Evolutionary conservation across 2,329 filamentous ascomycete species (phyloP).

Genomic region (Claviceps maximensis): DNA sequence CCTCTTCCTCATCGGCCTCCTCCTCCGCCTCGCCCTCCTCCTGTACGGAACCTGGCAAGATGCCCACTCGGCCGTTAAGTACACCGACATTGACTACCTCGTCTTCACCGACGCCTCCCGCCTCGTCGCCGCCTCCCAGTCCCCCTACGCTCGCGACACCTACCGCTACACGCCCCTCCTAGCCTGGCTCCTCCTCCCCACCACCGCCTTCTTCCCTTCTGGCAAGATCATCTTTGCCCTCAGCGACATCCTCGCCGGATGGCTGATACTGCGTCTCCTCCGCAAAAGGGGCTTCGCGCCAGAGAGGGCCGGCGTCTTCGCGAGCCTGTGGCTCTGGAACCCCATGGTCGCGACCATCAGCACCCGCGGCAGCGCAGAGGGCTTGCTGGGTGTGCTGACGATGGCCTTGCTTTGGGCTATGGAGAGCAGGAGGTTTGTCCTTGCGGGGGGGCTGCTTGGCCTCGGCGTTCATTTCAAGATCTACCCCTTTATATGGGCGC

Average conservation of each 20-base stretch:
- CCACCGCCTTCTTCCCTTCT: slow-evolving; percentile 64
- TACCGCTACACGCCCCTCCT: slow-evolving; percentile 94
- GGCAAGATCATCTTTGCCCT: slow-evolving; percentile 79
- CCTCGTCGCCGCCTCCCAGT: slow-evolving; percentile 51
- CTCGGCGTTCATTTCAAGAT: slow-evolving; percentile 95
- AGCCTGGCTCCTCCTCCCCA: slow-evolving; percentile 81
- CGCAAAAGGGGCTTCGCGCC: slow-evolving; percentile 31
- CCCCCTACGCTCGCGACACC: slow-evolving; percentile 80
- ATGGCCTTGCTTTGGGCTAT: slow-evolving; percentile 75
- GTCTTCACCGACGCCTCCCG: slow-evolving; percentile 94
- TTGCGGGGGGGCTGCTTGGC: slow-evolving; percentile 67
- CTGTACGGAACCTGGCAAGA: slow-evolving; percentile 90
- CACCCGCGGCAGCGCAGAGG: slow-evolving; percentile 87
- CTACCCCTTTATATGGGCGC: slow-evolving; percentile 92
- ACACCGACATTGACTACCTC: slow-evolving; percentile 97
- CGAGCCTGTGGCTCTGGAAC: slow-evolving; percentile 86
- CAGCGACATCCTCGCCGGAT: slow-evolving; percentile 75
- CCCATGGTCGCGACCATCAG: slow-evolving; percentile 98
- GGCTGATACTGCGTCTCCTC: slow-evolving; percentile 44
- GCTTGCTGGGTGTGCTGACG: slow-evolving; percentile 73
- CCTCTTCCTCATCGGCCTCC: slow-evolving; percentile 43
- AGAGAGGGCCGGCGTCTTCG: slow-evolving; percentile 55
- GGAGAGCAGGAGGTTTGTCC: slow-evolving; percentile 41
- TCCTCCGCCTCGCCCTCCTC: slow-evolving; percentile 61
- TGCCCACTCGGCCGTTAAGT: slow-evolving; percentile 81